Conservation (phyloP, 139 green algal species). For the Pycnococcus provasolii region DNA sequence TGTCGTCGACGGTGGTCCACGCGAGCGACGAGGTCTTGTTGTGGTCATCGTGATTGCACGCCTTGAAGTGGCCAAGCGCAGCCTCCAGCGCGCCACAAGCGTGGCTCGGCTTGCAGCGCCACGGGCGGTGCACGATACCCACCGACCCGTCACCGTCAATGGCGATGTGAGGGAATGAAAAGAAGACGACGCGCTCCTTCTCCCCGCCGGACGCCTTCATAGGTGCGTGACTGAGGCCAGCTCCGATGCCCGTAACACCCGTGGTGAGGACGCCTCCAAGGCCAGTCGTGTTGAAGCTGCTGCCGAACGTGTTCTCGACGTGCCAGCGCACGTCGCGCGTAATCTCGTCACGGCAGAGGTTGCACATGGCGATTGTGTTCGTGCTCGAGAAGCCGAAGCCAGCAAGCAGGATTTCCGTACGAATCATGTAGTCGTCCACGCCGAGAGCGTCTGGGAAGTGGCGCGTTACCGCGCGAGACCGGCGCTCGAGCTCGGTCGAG, state of each 20-base stretch:
- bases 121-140: conserved; percentile 51
- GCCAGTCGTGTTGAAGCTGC: conserved; percentile 67
- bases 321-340: conserved; percentile 54
- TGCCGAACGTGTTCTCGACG: conserved; percentile 60
- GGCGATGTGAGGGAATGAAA: conserved; percentile 77
- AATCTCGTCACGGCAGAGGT: conserved; percentile 81
- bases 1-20: not conserved
- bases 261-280: conserved; percentile 69
- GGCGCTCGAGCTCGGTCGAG: too few species aligned
- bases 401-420: conserved; percentile 55
- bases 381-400: conserved; percentile 60
- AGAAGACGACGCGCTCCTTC: conserved; percentile 79
- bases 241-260: conserved; percentile 57
- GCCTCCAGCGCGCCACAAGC: conserved; percentile 70
- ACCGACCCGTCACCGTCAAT: conserved; percentile 52
- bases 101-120: conserved; percentile 39
- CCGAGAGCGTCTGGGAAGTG: conserved; percentile 52
- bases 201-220: conserved; percentile 26
- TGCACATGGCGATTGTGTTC: conserved; percentile 69
- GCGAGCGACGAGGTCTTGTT: conserved; percentile 32
- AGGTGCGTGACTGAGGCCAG: conserved; percentile 50
- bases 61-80: conserved; percentile 40
- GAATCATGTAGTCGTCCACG: conserved; percentile 65
- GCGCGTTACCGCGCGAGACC: not conserved
- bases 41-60: conserved; percentile 30